Conservation (phyloP, 306 rosid species). For the Cicer chorassanicum region DNA sequence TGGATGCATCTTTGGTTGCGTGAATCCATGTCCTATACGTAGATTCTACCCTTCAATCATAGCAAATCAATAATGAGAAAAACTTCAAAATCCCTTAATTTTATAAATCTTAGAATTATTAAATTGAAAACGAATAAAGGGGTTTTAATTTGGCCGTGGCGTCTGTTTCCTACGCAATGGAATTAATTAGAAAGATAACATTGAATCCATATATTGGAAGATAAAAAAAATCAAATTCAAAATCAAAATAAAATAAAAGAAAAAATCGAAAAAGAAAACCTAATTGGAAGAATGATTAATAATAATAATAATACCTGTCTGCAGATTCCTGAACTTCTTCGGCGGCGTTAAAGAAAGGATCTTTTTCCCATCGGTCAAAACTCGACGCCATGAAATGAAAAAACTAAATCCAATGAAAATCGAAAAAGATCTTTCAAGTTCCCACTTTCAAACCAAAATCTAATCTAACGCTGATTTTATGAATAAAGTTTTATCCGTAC, state of each 20-base stretch:
- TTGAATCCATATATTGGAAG: no score
- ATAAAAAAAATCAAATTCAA: background rate
- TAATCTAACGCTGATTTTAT: no score
- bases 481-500: no score
- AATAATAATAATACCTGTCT: constrained; percentile 66
- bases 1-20: constrained; percentile 59
- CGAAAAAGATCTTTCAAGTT: no score
- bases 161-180: background rate
- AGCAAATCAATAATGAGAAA: constrained; percentile 40
- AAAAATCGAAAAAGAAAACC: background rate
- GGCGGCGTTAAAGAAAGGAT: constrained; percentile 90
- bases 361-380: constrained; percentile 97
- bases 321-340: constrained; percentile 98
- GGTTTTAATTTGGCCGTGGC: constrained; percentile 6
- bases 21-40: constrained; percentile 80
- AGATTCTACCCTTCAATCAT: constrained; percentile 83
- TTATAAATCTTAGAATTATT: constrained; percentile 7
- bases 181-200: constrained; percentile 4
- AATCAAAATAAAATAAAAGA: background rate
- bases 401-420: no score
- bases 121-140: background rate
- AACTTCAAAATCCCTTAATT: constrained; percentile 6
- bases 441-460: no score
- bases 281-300: background rate
- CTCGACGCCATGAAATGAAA: constrained; percentile 68